Base-by-base conservation (phyloP, 2,329 filamentous ascomycete genomes). In the Penicillium thymicola region DNA sequence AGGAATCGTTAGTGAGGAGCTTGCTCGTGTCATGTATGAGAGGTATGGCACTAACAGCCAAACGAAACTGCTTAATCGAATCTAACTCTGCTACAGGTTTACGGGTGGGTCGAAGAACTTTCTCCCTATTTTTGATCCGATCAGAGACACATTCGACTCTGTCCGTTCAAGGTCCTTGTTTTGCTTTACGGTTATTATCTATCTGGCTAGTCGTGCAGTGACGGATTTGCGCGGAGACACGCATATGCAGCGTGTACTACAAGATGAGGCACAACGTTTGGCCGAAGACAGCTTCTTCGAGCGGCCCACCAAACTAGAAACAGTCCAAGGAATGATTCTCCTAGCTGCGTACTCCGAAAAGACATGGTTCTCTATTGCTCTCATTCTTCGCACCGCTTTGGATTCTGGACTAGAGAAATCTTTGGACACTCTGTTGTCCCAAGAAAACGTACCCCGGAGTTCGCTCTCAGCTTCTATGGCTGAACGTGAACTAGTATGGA, bases 281-380 rank as follows among this genome's bases (percentile, higher is more conserved):
- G 71, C 71, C 0, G 71, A 73, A 58, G 70, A 73, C 53, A 72
- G 70, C 40, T 72, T 72, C 47, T 73, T 73, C 34, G 71, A 71
- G 43, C 65, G 70, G 4, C 71, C 71, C 2, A 73, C 70, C 0
- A 73, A 72, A 44, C 61, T 73, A 11, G 71, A 73, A 53, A 72
- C 70, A 0, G 71, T 73, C 0, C 71, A 73, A 37, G 71, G 70
- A 5, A 73, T 72, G 71, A 70, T 73, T 30, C 59, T 73, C 3
- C 62, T 73, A 0, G 70, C 71, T 1, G 71, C 71, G 3, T 73
- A 73, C 27, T 73, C 71, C 0, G 71, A 73, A 49, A 73, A 73
- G 36, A 71, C 70, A 1, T 72, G 71, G 71, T 73, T 73, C 45
- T 73, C 71, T 0, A 73, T 69, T 2, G 71, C 71, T 7, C 65